Evolutionary conservation across 2,329 filamentous ascomycete species (phyloP), one percentile per base, ranked within the genome.

Genomic region (Cadophora gregata): DNA sequence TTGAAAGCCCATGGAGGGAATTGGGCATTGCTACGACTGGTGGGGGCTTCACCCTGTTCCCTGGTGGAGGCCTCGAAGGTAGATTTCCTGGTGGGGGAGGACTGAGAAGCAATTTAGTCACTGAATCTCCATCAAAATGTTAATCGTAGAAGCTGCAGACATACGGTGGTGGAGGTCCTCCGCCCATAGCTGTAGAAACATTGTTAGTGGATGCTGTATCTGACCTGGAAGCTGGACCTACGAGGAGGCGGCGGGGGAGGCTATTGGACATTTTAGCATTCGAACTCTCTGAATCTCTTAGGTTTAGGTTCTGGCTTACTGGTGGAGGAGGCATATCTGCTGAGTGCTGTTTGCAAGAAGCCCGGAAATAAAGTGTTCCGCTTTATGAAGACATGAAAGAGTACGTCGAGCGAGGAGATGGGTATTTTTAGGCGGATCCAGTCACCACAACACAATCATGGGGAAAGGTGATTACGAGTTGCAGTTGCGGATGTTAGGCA

Each of bases 211-310:
- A 19, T 29, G 27, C 51, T n/a, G 24, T n/a, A 36, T 51, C 3
- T 25, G 12, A 14, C 14, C 24, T 53, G 7, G 29, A 42, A 62
- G 3, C 12, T 29, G 21, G 24, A 67, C 65, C 10, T 64, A 67
- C 65, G 65, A 62, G 73, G 86, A 63, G 89, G 87, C 48, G 89
- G 91, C 38, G 91, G 91, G 1, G 90, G 91, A 12, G 91, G 90
- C 2, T 91, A 55, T 14, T 47, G 7, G 21, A n/a, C 12, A 24
- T 6, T 6, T 60, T 9, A 60, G n/a, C 10, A 60, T 48, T 47
- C 5, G 14, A 21, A 3, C 2, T 29, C 9, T n/a, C 31, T 21
- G 14, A 19, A n/a, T 16, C n/a, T n/a, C n/a, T n/a, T n/a, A n/a
- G n/a, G 16, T 33, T n/a, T 14, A 16, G 12, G 10, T 16, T 8